A percentile compares a stretch with the other conserved stretches of the same genome.
These are phyloP conservation scores for Cichorium intybus DNA, from an alignment of 140 eudicot genomes.

Conservation along the genomic window DNA sequence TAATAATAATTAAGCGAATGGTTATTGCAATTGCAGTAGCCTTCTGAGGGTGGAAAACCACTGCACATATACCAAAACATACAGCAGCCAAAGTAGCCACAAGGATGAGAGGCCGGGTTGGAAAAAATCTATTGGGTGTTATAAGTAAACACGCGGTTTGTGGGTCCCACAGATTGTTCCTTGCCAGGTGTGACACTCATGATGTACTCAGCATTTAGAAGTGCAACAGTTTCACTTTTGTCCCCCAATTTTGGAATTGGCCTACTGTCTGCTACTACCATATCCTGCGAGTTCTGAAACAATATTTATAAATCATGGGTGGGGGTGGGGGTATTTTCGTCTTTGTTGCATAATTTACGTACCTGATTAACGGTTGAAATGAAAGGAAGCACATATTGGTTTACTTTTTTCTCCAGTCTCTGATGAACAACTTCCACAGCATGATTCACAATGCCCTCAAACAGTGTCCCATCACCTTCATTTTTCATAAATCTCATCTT, in stretches of 20 bases:
- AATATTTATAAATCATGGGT: too few species aligned
- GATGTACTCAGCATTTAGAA: conserved; percentile 46
- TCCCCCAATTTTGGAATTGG: conserved; percentile 10
- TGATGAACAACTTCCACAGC: conserved; percentile 42
- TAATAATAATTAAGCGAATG: too few species aligned
- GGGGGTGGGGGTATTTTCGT: too few species aligned
- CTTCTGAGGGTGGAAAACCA: conserved; percentile 67
- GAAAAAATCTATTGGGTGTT: conserved; percentile 23
- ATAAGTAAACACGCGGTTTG: conserved; percentile 7
- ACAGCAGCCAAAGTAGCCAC: conserved; percentile 44
- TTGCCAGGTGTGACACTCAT: conserved; percentile 40
- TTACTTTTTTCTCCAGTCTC: conserved; percentile 27
- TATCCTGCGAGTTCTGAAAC: conserved; percentile 37
- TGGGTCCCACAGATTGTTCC: conserved; percentile 38
- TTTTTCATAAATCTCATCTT: conserved; percentile 31
- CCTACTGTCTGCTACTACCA: conserved; percentile 7
- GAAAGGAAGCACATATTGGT: conserved; percentile 24
- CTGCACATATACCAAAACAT: conserved; percentile 84
- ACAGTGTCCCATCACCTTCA: conserved; percentile 35
- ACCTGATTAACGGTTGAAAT: conserved; percentile 42
- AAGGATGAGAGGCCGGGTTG: conserved; percentile 49
- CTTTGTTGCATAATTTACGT: conserved; percentile 13
- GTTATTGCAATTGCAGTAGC: conserved; percentile 54
- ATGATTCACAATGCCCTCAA: conserved; percentile 36
- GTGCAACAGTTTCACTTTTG: conserved; percentile 38